Conservation (phyloP, 805 yeast species). For the Nakazawaea ernobii region DNA sequence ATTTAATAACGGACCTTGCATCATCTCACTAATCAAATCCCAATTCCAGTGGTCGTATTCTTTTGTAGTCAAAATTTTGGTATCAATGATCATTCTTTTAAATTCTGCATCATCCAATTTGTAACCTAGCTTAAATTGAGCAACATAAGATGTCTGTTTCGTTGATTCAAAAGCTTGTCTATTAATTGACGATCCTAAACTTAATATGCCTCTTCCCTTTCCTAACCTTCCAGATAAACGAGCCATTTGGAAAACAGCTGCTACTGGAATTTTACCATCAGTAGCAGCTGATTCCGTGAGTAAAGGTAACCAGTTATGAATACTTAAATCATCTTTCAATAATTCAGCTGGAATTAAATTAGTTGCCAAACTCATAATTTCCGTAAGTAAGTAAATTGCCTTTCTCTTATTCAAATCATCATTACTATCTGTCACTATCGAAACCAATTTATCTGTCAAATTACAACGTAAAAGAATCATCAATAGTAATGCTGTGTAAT, state of each 20-base stretch:
- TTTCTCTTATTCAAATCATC: conserved; percentile 47
- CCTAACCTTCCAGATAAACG: conserved; percentile 32
- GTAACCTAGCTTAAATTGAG: background rate
- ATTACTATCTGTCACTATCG: conserved; percentile 32
- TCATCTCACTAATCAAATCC: conserved; percentile 63
- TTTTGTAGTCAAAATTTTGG: conserved; percentile 73
- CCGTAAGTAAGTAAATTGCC: conserved; percentile 60
- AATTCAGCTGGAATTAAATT: conserved; percentile 48
- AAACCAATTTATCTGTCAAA: conserved; percentile 41
- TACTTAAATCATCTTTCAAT: conserved; percentile 14
- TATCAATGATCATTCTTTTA: conserved; percentile 56
- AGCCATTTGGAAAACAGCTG: conserved; percentile 44
- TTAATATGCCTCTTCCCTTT: conserved; percentile 30
- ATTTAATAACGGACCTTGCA: conserved; percentile 77
- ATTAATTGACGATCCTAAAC: conserved; percentile 21
- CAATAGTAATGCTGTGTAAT: conserved; percentile 59
- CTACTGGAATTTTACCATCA: conserved; percentile 20
- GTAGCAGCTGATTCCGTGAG: conserved; percentile 2
- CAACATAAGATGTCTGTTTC: background rate
- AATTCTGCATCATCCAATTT: conserved; percentile 56
- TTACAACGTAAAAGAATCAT: conserved; percentile 50
- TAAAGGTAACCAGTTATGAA: conserved; percentile 1
- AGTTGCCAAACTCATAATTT: conserved; percentile 49
- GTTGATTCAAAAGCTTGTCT: conserved; percentile 13
- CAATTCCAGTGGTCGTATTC: conserved; percentile 86